Evolutionary conservation across 2,329 filamentous ascomycete species (phyloP), one percentile per base, ranked within the genome.

Genomic region (Sclerotinia minor): DNA sequence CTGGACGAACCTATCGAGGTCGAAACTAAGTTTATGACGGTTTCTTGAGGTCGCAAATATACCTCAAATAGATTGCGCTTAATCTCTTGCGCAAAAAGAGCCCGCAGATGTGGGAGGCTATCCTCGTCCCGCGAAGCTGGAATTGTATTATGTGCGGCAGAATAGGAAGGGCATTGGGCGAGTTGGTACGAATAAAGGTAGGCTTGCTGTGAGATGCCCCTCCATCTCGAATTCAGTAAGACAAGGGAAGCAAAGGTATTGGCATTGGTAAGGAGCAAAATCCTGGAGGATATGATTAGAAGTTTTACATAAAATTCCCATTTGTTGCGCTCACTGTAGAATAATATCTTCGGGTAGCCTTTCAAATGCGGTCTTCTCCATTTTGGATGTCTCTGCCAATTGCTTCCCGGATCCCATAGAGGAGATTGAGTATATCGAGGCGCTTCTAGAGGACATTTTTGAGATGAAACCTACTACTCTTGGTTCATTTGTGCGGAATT

Each of bases 1-100:
- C 92, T 92, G 1, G 91, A 92, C 0, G 92, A 94, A 76, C 91
- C 94, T 72, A 92, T 92, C 7, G 91, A 93, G 61, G 89, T 92
- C 49, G 92, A 95, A 17, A 96, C 88, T 64, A 97, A 82, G 76
- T 90, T 94, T 74, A 96, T 85, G 55, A 91, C 82, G 7, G 89
- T 94, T 74, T 85, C 83, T 69, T 79, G 84, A 5, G 92, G 91
- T 24, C 89, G 85, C 64, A 92, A 77, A 76, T 92, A 94, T 47
- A 89, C 87, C 72, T 92, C 87, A 76, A 94, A 94, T 60, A 92
- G 82, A 79, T 92, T 92, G 68, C 90, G 85, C 78, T 92, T 91
- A 72, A 90, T 85, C 76, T 94, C 88, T 61, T 83, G 83, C 11
- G 86, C 83, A 75, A 95, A 94, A 35, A 86, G 81, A 26, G 82